Base-by-base conservation (phyloP, 768 basidiomycete genomes). In the Phaeolepiota aurea region DNA sequence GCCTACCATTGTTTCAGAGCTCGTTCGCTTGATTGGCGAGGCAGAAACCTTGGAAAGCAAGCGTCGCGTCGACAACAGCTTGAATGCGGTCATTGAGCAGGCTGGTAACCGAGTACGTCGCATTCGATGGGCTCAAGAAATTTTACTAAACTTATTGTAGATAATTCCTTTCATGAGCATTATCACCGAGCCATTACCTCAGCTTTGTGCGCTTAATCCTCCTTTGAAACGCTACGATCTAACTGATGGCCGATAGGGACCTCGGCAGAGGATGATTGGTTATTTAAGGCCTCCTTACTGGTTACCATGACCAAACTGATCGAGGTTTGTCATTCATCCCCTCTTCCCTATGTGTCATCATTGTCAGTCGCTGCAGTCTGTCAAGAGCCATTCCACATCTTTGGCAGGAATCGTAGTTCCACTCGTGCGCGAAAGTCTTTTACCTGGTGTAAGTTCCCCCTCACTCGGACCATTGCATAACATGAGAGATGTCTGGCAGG, bases 21-120 rank as follows among this genome's bases (percentile, higher is more conserved):
- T 92, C 1, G 67, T 90, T n/a, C 62, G 55, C 35, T 63, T 94
- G 18, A 70, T 89, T 45, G 74, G 69, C 2, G 85, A 91, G 53
- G 77, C 77, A 0, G 80, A 87, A 33, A 77, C 80, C 2, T 63
- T 81, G 15, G 89, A 92, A 54, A 84, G 73, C 55, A 88, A 88
- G 57, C 75, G 76, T 30, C 71, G 82, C 43, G 68, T 93, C n/a
- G 76, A 79, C 20, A 66, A 68, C 39, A 77, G 77, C 36, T 57
- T 94, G 38, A 86, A 81, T 44, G 68, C 72, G 1, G 62, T 92
- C 31, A 79, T 93, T 35, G 76, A 83, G 45, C 69, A 66, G 47
- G 64, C 68, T 3, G 71, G 66, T 22, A 52, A 56, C 33, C 52
- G 59, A 48, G 74, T 73, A 52, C 33, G 57, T 46, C 14, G 9